Evolutionary conservation across 2,329 filamentous ascomycete genomes (phyloP), one percentile per base, ranked within the genome.

Genomic region (Epichloe uncinata): DNA sequence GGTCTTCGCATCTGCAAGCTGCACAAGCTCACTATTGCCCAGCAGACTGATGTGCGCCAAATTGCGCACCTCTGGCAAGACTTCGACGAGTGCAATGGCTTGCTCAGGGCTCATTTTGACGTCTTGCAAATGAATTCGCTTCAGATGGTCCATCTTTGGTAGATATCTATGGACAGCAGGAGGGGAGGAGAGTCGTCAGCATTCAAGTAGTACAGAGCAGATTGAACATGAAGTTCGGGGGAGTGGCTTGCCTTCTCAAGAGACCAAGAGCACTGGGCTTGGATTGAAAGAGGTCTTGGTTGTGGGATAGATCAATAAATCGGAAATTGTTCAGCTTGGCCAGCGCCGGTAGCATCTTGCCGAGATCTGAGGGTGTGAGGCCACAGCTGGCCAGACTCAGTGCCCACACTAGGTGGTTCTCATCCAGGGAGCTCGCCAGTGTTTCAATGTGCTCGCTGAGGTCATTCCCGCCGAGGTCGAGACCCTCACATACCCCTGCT

Each of bases 261-360:
- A 88, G 69, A 4, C 78, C 76, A 35, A 93, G 73, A 2, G 86
- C 85, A 59, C 80, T 88, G n/a, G 85, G 82, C 41, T 84, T 74
- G 3, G 74, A 73, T 48, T 81, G 77, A 62, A 95, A 95, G 15
- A 98, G 73, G 18, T 80, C 81, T 34, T 77, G 85, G 58, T 97
- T 97, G 60, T 95, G 88, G 5, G 88, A 95, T 36, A 98, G 72
- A 63, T 97, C 93, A 52, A 98, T 80, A 62, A 96, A 96, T 18
- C 86, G 82, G 61, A 96, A 84, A 55, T 84, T 79, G 2, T 75
- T 74, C 50, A 96, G 70, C 56, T 75, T 79, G 26, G 77, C 73
- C 49, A 97, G 68, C 6, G 79, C 79, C 4, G 88, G 87, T 47
- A 97, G 75, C 12, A 97, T 72, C 49, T 80, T 78, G 64, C 79